Percentiles rank a stretch among this genome's conserved stretches.
phyloP scores from a whole-genome alignment of 2,329 filamentous ascomycete genomes.

The Aspergillus sclerotialis region DNA sequence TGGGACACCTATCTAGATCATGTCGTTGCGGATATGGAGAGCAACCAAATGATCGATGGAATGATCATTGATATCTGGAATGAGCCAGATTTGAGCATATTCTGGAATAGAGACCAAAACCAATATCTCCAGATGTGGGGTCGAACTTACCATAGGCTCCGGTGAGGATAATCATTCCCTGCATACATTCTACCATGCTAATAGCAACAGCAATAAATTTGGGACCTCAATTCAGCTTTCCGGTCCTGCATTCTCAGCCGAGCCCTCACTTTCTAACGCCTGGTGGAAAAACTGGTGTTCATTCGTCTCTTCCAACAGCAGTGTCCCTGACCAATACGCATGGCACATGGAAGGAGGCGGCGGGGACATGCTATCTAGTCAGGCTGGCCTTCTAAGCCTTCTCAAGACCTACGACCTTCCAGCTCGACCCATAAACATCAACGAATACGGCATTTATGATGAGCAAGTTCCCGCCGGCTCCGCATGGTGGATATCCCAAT shows the following conservation, averaged over 20 bases:
- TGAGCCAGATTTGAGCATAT: slow-evolving; percentile 40
- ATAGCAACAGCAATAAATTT: slow-evolving; percentile 6
- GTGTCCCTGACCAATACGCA: slow-evolving; percentile 38
- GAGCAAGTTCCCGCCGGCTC: slow-evolving; percentile 38
- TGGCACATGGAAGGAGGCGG: slow-evolving; percentile 37
- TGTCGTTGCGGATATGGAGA: slow-evolving; percentile 13
- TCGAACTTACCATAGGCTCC: slow-evolving; percentile 32
- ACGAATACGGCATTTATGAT: slow-evolving; percentile 39
- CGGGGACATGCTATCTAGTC: slow-evolving; percentile 22
- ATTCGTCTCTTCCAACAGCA: slow-evolving; percentile 28
- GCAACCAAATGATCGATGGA: slow-evolving; percentile 22
- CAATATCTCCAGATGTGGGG: slow-evolving; percentile 39
- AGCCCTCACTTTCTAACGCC: slow-evolving; percentile 24
- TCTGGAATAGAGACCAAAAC: slow-evolving; percentile 28
- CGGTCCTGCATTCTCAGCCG: slow-evolving; percentile 32
- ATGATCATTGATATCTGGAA: slow-evolving; percentile 49
- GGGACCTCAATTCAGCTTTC: slow-evolving; percentile 20
- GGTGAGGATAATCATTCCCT: slow-evolving; percentile 15
- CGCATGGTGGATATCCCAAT: slow-evolving; percentile 42
- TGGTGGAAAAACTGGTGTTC: slow-evolving; percentile 37
- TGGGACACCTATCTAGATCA: slow-evolving; percentile 9
- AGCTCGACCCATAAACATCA: slow-evolving; percentile 37
- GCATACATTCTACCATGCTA: not conserved
- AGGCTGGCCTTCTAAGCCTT: slow-evolving; percentile 18
- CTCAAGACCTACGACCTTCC: slow-evolving; percentile 24